Percentiles rank a stretch among this genome's conserved stretches.
phyloP scores from a whole-genome alignment of 169 alveolate genomes.

The Plasmodium falciparum region DNA sequence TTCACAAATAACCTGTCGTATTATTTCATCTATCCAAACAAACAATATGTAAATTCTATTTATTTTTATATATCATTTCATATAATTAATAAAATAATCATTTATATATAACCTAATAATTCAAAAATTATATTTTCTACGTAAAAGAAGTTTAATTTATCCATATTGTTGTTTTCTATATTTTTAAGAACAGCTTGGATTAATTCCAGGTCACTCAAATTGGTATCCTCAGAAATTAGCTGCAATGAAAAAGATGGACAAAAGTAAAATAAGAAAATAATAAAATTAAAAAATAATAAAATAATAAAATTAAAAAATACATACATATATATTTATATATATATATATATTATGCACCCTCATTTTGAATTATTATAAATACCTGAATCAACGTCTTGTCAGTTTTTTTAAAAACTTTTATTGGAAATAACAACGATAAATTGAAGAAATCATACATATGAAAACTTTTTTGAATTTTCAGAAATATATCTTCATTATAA shows the following conservation, averaged over 20 bases:
- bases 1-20: conserved; percentile 44
- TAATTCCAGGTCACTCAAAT: conserved; percentile 36
- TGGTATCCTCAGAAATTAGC: conserved; percentile 62
- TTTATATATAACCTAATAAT: conserved; percentile 30
- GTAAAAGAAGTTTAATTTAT: conserved; percentile 51
- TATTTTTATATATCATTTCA: conserved; percentile 1
- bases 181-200: conserved; percentile 54
- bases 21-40: conserved; percentile 55
- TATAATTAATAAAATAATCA: neutral
- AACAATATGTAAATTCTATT: neutral
- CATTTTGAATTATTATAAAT: conserved; percentile 3
- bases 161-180: conserved; percentile 44
- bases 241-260: neutral
- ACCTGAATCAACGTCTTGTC: conserved; percentile 59
- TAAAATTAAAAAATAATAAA: neutral
- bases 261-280: neutral
- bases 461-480: conserved; percentile 55
- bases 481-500: conserved; percentile 65
- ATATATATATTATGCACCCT: neutral
- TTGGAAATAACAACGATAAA: conserved; percentile 53
- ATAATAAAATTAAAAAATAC: neutral
- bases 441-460: conserved; percentile 49
- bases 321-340: neutral
- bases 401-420: conserved; percentile 46
- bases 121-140: conserved; percentile 60